A percentile compares a stretch with the other conserved stretches of the same genome.
Evolutionary conservation across 306 rosid species (phyloP).

Genomic region (Ochetophila trinervis): DNA sequence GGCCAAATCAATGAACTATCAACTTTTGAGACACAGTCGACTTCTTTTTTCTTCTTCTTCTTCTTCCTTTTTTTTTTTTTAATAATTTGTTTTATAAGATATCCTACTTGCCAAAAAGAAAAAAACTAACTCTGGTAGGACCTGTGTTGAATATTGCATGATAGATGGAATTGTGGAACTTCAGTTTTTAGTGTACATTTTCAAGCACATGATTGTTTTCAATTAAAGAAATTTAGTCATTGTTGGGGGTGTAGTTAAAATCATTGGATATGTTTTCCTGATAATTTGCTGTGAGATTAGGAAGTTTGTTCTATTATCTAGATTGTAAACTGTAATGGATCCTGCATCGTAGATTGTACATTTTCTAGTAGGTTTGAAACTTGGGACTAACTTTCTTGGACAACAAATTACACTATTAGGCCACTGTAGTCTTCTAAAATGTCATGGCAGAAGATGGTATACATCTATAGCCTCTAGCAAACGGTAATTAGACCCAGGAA

Average conservation of each 20-base stretch:
- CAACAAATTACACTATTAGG: background rate
- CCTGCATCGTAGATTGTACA: background rate
- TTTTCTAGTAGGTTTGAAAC: background rate
- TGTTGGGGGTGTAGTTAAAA: background rate
- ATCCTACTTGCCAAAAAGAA: too few relatives aligned
- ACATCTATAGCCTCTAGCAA: background rate
- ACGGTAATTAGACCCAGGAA: background rate
- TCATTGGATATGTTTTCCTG: background rate
- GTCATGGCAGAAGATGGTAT: conserved; percentile 1
- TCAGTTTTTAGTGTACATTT: background rate
- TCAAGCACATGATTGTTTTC: conserved; percentile 5
- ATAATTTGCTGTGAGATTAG: background rate
- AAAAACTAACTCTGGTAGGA: background rate
- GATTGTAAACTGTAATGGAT: background rate
- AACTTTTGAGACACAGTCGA: background rate
- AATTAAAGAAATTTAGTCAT: too few relatives aligned
- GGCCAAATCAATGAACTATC: background rate
- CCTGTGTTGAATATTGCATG: too few relatives aligned
- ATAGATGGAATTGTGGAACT: too few relatives aligned
- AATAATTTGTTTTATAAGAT: too few relatives aligned
- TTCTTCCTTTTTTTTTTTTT: too few relatives aligned
- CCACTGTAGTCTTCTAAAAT: background rate
- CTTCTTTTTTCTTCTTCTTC: too few relatives aligned
- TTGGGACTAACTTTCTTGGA: background rate
- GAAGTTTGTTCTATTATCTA: background rate